Evolutionary conservation across 2,329 filamentous ascomycete species (phyloP).

Genomic region (Botrytis paeoniae): DNA sequence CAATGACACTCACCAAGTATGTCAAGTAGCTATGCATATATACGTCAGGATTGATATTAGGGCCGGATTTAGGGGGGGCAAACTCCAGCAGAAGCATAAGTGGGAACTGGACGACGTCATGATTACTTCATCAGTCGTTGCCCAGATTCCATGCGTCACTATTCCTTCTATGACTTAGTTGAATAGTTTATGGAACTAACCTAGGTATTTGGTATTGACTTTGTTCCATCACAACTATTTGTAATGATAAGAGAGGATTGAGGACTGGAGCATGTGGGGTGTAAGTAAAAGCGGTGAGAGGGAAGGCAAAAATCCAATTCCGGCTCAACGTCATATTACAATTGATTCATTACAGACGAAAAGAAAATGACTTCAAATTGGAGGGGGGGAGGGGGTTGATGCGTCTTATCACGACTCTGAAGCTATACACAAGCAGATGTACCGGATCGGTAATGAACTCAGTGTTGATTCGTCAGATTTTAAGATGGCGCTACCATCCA

Average conservation of each 20-base stretch:
- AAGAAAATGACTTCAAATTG: neutral
- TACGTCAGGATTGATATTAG: neutral
- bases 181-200: neutral
- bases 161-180: neutral
- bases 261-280: neutral
- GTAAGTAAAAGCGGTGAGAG: neutral
- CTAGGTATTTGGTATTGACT: neutral
- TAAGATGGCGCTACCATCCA: neutral
- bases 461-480: neutral
- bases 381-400: no score
- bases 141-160: neutral
- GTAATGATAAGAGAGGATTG: neutral
- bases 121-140: neutral
- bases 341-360: neutral
- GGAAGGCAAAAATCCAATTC: neutral
- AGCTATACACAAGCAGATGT: neutral
- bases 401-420: neutral
- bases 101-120: neutral
- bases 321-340: neutral
- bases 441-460: neutral
- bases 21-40: no score
- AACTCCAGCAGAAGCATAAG: neutral
- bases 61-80: neutral
- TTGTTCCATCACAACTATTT: neutral
- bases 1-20: no score